Base-by-base conservation (phyloP, 768 basidiomycete genomes). In the Tylopilus plumbeoviolaceoides region DNA sequence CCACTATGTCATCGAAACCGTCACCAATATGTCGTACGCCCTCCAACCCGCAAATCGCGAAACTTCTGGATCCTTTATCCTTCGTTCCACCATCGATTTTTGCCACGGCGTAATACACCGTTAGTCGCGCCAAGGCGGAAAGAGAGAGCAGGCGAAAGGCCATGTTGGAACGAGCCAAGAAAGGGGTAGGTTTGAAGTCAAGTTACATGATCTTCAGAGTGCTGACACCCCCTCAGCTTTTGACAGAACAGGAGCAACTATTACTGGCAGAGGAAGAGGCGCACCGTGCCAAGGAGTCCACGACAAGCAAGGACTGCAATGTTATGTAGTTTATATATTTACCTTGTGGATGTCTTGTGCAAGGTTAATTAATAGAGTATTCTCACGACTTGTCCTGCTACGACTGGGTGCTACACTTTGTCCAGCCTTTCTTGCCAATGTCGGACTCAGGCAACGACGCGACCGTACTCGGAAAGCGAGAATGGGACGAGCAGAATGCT, bases 101-200 rank as follows among this genome's bases (percentile, higher is more conserved):
- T 63, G 80, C 79, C 42, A 68, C 72, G 58, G 85, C 85, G 54
- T 91, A 70, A 89, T 71, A 27, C 45, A 49, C 56, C 57, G 23
- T 17, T 63, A 89, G 88, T 59, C 86, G 88, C 20, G 87, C 87
- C 39, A 84, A 75, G 70, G 84, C 83, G 12, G 90, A 92, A 70
- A 76, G 79, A 62, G 84, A 84, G 63, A 90, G 87, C 59, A 75
- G 76, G 63, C 66, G 80, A 55, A 83, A 78, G 67, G 88, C 84
- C 3, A 82, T 91, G 82, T 73, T 79, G 64, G 84, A 78, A 53
- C 80, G 89, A 38, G 86, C 83, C 6, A 78, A 78, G 78, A 91
- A 87, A 71, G 89, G 89, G 58, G 82, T 89, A 69, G 61, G 83
- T 75, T 15, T 21, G 23, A 10, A 9, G 15, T 28, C 36, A 7